phyloP scores from a whole-genome alignment of 768 basidiomycete genomes.

The Amanita brunnescens region DNA sequence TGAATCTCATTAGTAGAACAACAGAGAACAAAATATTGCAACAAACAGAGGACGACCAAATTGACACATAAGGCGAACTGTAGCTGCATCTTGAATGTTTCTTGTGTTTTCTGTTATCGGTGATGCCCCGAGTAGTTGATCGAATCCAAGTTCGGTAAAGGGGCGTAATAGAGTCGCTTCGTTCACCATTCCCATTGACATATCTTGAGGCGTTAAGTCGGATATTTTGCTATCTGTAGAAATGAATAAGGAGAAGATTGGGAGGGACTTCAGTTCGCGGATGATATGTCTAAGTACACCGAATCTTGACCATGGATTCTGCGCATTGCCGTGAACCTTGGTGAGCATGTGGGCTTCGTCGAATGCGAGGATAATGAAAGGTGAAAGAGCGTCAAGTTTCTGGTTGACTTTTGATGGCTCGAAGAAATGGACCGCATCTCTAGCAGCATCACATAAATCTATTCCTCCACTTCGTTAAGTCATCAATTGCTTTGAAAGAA shows the following conservation, averaged over 20 bases:
- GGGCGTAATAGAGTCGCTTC: not conserved
- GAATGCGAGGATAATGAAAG: not conserved
- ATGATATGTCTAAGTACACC: no score
- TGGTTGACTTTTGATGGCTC: no score
- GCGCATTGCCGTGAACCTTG: no score
- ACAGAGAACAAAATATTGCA: no score
- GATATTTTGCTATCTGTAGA: not conserved
- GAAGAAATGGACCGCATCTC: no score
- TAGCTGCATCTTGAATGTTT: no score
- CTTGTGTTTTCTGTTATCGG: not conserved
- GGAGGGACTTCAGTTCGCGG: not conserved
- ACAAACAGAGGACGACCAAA: constrained; percentile 1
- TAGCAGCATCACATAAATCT: no score
- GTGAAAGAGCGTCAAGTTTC: not conserved
- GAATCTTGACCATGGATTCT: not conserved
- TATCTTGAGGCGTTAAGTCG: not conserved
- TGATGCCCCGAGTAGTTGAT: not conserved
- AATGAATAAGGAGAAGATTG: not conserved
- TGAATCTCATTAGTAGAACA: not conserved
- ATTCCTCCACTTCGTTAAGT: no score
- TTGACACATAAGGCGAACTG: not conserved
- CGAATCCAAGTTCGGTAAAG: not conserved
- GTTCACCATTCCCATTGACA: not conserved
- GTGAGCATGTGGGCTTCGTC: no score
- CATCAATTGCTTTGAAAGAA: not conserved